Base-by-base conservation (phyloP, 164 flowering plant species). In the Vitis rotundifolia region DNA sequence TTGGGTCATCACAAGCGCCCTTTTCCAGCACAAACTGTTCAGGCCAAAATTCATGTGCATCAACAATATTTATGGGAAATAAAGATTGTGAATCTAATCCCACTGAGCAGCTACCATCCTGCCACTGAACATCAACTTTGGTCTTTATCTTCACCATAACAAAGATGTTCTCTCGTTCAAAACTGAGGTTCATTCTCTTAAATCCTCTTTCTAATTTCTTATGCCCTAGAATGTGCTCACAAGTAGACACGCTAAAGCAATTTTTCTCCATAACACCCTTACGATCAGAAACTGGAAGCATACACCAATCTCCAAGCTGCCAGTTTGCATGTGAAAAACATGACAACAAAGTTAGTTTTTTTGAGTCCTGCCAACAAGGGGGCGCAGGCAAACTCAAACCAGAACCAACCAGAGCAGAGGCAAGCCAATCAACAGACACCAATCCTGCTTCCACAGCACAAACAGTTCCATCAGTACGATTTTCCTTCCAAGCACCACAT, bases 261-360 rank as follows among this genome's bases (percentile, higher is more conserved):
- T n/a, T 47, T 19, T 76, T 77, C 59, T 77, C 76, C 59, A 52
- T 58, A 15, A 22, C 61, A 62, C 55, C 60, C 49, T 59, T 31
- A 14, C 47, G 59, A 63, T 76, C 77, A 63, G 77, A 49, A 61
- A 51, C 16, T n/a, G 88, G 82, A 69, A 85, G 82, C n/a, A 84
- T 69, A 68, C 99, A 93, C 92, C 92, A 93, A 75, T 95, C 99
- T 63, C 97, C 98, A 59, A 88, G 88, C 74, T 90, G 91, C 98
- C 98, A 95, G 65, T 78, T 84, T 59, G 88, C 89, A 81, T 90
- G 88, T 26, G 89, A 37, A 75, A 87, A 88, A 68, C 86, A 87
- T 5, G 97, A 80, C 82, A 95, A 72, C 64, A 86, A 59, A 6
- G 87, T 87, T 49, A 95, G 69, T 59, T 78, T 73, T 76, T 80